Base-by-base conservation (phyloP, 345 rosid species). In the Populus nigra region DNA sequence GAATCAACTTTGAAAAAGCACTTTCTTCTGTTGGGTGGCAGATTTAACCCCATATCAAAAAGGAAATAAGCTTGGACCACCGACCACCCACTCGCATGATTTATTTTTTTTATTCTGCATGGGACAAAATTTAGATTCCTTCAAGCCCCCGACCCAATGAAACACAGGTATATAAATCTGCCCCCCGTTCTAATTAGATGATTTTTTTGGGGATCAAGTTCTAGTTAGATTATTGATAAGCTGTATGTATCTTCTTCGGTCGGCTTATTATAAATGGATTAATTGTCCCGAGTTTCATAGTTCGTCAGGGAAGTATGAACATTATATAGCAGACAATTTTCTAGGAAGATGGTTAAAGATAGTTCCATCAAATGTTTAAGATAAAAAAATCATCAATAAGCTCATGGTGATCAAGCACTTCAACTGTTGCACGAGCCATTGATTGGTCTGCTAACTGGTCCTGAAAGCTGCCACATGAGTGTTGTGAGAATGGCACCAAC, bases 101-200 rank as follows among this genome's bases (percentile, higher is more conserved):
- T 39, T 16, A 69, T 27, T 72, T 43, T 43, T 66, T 20, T 62
- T 71, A 18, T 50, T 50, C n/a, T 36, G 71, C 65, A 35, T 2
- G 17, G 69, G 84, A 82, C 85, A 73, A 78, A 45, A 9, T 47
- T 25, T 73, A 72, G 62, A 75, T 80, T 31, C 75, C 63, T 31
- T 50, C 74, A 47, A 17, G 49, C 69, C 69, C 1, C 11, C 47
- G 4, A 33, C 23, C 63, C 29, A 1, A 18, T 16, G 1, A 39
- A 69, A 23, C 1, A 1, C 6, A 39, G 18, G 11, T 22, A 16
- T 41, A 9, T 41, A 38, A 39, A 23, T 59, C 49, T 72, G 55
- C 22, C 23, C 57, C 73, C 57, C 1, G 18, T 69, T 41, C 35
- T 13, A 22, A 23, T 8, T 36, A 4, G n/a, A 50, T 18, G 8